Conservation (phyloP, 768 basidiomycete species). For the Calocera cornea region DNA sequence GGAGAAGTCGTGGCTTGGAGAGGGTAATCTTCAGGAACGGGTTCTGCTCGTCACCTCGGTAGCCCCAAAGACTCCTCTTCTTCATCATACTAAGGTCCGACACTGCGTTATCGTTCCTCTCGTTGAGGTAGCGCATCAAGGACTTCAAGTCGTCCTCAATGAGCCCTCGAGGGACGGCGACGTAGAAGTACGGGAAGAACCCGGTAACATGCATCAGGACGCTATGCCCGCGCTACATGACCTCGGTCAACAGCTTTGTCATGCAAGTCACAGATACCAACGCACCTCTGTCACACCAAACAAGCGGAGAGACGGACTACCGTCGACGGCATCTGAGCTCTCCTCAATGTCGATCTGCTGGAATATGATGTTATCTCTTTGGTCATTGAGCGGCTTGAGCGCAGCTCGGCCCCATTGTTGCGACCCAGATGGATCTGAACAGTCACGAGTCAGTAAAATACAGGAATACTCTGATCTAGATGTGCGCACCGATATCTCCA, state of each 20-base stretch:
- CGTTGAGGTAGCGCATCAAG: conserved; percentile 62
- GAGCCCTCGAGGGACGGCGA: conserved; percentile 78
- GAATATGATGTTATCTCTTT: conserved; percentile 61
- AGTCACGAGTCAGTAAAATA: conserved; percentile 1
- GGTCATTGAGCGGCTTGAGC: conserved; percentile 41
- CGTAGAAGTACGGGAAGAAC: conserved; percentile 88
- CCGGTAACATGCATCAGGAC: conserved; percentile 70
- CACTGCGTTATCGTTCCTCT: conserved; percentile 34
- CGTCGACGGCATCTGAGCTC: conserved; percentile 36
- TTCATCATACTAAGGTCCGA: conserved; percentile 43
- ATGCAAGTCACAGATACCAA: neutral
- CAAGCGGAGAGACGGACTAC: conserved; percentile 41
- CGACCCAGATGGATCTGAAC: conserved; percentile 56
- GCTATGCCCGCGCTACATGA: conserved; percentile 62
- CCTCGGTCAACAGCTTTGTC: neutral
- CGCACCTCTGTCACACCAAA: conserved; percentile 82
- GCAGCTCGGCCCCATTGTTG: conserved; percentile 58
- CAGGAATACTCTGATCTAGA: neutral
- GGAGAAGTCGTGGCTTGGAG: conserved; percentile 56
- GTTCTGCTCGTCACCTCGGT: conserved; percentile 61
- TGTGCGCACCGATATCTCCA: conserved; percentile 31
- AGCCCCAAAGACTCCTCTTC: conserved; percentile 75
- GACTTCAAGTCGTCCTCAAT: conserved; percentile 47
- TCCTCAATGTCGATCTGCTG: conserved; percentile 93
- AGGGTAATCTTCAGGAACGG: conserved; percentile 79